Evolutionary conservation across 139 green algal genomes (phyloP), one percentile per base, ranked within the genome.

Genomic region (Chlorella sp.): DNA sequence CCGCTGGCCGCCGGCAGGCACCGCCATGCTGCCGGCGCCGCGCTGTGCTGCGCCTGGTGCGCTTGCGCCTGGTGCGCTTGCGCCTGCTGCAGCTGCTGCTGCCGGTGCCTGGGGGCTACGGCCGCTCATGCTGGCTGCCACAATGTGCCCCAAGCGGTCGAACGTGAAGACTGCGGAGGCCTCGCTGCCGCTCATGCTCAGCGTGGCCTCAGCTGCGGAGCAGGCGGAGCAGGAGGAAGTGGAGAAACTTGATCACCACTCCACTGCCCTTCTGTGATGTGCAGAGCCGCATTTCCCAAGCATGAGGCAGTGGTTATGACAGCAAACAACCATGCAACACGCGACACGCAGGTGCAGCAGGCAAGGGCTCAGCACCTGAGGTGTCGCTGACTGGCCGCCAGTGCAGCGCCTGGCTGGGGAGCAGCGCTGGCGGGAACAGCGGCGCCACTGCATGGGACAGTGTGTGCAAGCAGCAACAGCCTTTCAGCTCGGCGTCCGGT

Each of bases 381-480:
- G 11, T 57, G 28, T 57, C 36, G 76, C 36, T n/a, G 32, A 82
- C 5, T 11, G 76, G 23, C 0, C 60, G 32, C 76, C 76, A 82
- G 30, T 38, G 76, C 25, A 82, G 76, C 30, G 57, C 32, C 21
- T 23, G 5, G 57, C 76, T 72, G 57, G 76, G 76, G n/a, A 82
- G 56, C 76, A 82, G 60, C 20, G 76, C 76, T 1, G 57, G 71
- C 34, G 76, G 76, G 34, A 41, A 82, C 56, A 62, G 71, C 17
- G 76, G 76, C 25, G 76, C 76, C 57, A 60, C 76, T 82, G 76
- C 76, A 72, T 3, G 34, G 47, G 9, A n/a, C 69, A 75, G 3
- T 23, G 51, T n/a, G n/a, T n/a, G n/a, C n/a, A n/a, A n/a, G n/a
- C n/a, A n/a, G n/a, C n/a, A n/a, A n/a, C n/a, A n/a, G n/a, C n/a